Percentiles rank a stretch among this genome's conserved stretches.
These are phyloP conservation scores for Flaveria linearis DNA, from an alignment of 129 eudicot genomes.

Conservation along the genomic window DNA sequence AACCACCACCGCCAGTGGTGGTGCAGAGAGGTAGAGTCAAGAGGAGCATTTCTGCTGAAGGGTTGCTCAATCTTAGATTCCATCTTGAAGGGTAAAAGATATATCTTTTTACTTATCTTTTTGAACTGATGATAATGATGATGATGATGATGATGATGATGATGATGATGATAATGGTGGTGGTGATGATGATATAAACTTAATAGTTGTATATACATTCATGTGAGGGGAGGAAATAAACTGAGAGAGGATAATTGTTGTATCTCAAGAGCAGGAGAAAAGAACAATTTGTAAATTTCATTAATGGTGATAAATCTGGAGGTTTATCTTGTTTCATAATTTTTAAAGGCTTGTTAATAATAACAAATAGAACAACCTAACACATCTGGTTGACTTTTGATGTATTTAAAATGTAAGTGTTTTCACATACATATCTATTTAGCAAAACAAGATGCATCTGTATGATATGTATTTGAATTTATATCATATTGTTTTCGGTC, in stretches of 20 bases:
- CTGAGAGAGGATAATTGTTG: neutral
- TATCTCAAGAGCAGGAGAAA: neutral
- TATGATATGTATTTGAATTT: too few relatives aligned
- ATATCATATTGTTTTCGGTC: too few relatives aligned
- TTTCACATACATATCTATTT: too few relatives aligned
- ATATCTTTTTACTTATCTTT: neutral
- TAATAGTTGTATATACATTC: conserved; percentile 5
- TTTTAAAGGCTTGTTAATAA: neutral
- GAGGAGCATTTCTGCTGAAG: conserved; percentile 90
- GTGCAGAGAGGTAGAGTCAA: conserved; percentile 56
- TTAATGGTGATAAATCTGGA: neutral
- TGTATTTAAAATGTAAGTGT: too few relatives aligned
- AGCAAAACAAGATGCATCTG: too few relatives aligned
- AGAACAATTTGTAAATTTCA: neutral
- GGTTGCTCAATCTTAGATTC: conserved; percentile 60
- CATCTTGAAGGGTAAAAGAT: conserved; percentile 57
- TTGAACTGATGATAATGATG: neutral
- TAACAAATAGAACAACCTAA: too few relatives aligned
- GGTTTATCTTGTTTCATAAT: neutral
- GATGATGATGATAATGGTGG: too few relatives aligned
- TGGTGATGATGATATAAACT: neutral
- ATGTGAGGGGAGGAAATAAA: conserved; percentile 8
- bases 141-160: neutral
- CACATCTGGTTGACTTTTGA: too few relatives aligned
- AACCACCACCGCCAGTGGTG: conserved; percentile 53